phyloP scores from a whole-genome alignment of 495 filamentous ascomycete genomes.

The Penicillium crystallinum region DNA sequence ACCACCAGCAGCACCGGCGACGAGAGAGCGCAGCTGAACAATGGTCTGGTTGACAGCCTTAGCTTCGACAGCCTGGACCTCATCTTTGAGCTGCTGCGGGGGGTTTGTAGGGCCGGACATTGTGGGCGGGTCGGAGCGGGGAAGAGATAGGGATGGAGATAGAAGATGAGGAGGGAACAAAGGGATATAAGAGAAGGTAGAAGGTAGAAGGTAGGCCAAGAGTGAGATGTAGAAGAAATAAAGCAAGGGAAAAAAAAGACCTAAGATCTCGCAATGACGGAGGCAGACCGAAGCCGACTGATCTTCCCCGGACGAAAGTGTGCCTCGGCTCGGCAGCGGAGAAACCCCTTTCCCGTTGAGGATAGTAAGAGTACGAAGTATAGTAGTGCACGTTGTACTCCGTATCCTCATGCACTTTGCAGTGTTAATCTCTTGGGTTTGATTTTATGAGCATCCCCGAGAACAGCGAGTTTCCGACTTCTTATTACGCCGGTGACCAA shows the following conservation, averaged over 20 bases:
- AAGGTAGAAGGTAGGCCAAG: not conserved
- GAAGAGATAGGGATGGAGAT: constrained; percentile 1
- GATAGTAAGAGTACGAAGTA: not conserved
- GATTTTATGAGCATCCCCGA: not conserved
- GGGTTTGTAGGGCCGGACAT: constrained; percentile 33
- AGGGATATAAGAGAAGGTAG: not conserved
- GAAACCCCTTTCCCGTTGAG: constrained; percentile 8
- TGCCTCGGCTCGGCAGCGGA: constrained; percentile 33
- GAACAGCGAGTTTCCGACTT: not conserved
- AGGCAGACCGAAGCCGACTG: constrained; percentile 17
- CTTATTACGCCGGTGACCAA: constrained; percentile 2
- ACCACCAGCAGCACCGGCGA: constrained; percentile 87
- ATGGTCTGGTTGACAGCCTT: constrained; percentile 44
- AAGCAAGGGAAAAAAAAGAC: not conserved
- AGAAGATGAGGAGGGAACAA: not conserved
- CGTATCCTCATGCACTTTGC: no score
- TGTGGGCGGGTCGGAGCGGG: constrained; percentile 8
- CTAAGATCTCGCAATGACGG: constrained; percentile 5
- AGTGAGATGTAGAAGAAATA: not conserved
- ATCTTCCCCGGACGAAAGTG: constrained; percentile 16
- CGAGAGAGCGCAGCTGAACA: constrained; percentile 66
- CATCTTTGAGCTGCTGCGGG: constrained; percentile 31
- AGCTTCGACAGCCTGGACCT: constrained; percentile 27
- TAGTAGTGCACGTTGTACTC: not conserved
- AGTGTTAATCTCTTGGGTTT: not conserved